Evolutionary conservation across 305 asterid species (phyloP), one percentile per base, ranked within the genome.

Genomic region (Fraxinus sp.): DNA sequence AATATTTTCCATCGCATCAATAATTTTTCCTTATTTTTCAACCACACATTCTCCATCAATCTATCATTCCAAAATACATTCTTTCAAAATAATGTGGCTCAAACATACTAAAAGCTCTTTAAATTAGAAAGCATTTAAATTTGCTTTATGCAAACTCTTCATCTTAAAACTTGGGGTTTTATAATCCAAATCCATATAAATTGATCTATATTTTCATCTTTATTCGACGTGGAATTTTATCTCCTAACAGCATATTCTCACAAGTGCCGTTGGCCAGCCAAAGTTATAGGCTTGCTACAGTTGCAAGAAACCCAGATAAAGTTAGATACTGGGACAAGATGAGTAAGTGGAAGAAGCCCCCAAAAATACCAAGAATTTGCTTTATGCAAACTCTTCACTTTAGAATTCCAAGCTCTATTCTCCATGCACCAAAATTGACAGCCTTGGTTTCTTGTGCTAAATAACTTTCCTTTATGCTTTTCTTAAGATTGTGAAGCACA

Each of bases 371-470:
- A 86, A 84, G 88, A 75, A 85, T 74, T 84, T 91, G 91, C 98
- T 92, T 94, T 94, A 87, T 86, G 78, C 64, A 55, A 73, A 83
- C 78, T 80, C 74, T 36, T 80, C 85, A 79, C 90, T 92, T 90
- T 91, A 86, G 85, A 84, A 89, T 91, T 87, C 87, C 84, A 85
- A 88, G 94, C 94, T 87, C 97, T 85, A 80, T 83, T 44, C 83
- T 88, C 92, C 81, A 87, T 85, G 89, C 88, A 85, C 64, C 35
- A 83, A 86, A 89, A 90, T 89, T 84, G 84, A 77, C 81, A 80
- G 89, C 87, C 90, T 86, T 91, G 92, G 91, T 91, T 90, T 86
- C 90, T 91, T 89, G 90, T 84, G 92, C 94, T 94, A 74, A 84
- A 80, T 91, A 91, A 88, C 55, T 84, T 81, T 82, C 87, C 95